A percentile compares a stretch with the other conserved stretches of the same genome.
Conservation (phyloP, 2,329 filamentous ascomycete genomes). For the Emericellopsis cladophorae region DNA sequence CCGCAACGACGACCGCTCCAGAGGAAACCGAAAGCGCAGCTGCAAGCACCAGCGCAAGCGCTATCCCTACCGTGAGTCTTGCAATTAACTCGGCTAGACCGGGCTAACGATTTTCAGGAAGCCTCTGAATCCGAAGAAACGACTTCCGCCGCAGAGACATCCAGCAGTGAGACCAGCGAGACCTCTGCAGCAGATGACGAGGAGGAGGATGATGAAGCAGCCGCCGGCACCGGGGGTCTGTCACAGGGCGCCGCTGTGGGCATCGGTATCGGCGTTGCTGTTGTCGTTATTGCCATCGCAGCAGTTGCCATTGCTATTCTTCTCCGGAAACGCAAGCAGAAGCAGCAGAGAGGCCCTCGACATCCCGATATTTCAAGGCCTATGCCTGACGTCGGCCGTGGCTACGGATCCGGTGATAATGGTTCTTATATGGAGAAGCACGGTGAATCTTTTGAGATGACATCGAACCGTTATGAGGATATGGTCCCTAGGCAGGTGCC, state of each 20-base stretch:
- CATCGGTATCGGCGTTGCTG: constrained; percentile 32
- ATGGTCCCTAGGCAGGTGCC: constrained; percentile 40
- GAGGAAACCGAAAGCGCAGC: neutral
- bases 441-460: constrained; percentile 33
- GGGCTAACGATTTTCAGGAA: neutral
- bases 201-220: constrained; percentile 2
- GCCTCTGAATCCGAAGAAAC: neutral
- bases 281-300: constrained; percentile 24
- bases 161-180: neutral
- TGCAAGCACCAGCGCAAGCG: neutral
- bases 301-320: constrained; percentile 25
- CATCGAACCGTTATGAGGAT: constrained; percentile 43
- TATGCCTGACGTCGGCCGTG: constrained; percentile 29
- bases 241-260: constrained; percentile 32
- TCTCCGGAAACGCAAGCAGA: constrained; percentile 14
- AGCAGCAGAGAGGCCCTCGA: constrained; percentile 3
- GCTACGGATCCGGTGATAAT: constrained; percentile 21
- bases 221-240: constrained; percentile 16
- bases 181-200: constrained; percentile 3
- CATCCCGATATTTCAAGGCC: constrained; percentile 34
- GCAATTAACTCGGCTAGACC: neutral
- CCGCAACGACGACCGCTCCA: neutral
- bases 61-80: no score
- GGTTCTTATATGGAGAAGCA: constrained; percentile 22
- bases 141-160: neutral